Percentiles rank a stretch among this genome's conserved stretches.
These are phyloP conservation scores for Pseudonitzschia delicatissima DNA, from an alignment of 108 stramenopile species.

Conservation along the genomic window DNA sequence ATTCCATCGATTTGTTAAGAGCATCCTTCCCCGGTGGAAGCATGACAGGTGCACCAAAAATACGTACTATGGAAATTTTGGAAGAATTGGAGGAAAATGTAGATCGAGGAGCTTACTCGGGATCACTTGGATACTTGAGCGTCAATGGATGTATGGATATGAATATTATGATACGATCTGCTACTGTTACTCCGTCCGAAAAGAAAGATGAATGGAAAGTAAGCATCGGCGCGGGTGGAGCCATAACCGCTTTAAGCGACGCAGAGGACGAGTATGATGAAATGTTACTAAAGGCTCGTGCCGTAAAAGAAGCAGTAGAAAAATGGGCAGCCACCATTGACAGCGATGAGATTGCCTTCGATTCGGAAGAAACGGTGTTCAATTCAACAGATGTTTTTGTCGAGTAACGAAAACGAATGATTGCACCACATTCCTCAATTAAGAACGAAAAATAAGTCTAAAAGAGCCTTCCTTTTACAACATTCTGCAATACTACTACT, in stretches of 20 bases:
- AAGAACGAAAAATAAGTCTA: too few relatives aligned
- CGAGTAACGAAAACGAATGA: too few relatives aligned
- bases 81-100: conserved; percentile 73
- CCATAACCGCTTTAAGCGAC: conserved; percentile 91
- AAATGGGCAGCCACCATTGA: conserved; percentile 41
- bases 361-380: background rate
- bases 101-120: conserved; percentile 89
- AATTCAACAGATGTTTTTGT: background rate
- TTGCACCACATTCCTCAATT: too few relatives aligned
- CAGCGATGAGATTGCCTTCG: background rate
- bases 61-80: conserved; percentile 90
- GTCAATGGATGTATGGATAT: conserved; percentile 84
- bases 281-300: conserved; percentile 86
- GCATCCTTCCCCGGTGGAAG: conserved; percentile 97
- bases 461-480: too few relatives aligned
- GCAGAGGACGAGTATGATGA: conserved; percentile 90
- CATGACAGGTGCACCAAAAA: conserved; percentile 99
- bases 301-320: conserved; percentile 63
- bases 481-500: too few relatives aligned
- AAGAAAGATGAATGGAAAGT: conserved; percentile 46
- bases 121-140: conserved; percentile 88
- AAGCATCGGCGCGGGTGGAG: conserved; percentile 91
- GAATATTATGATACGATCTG: conserved; percentile 95
- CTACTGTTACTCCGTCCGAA: conserved; percentile 64
- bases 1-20: conserved; percentile 75